These are phyloP conservation scores for Trichophyton rubrum DNA, from an alignment of 2,329 filamentous ascomycete genomes.

Conservation along the genomic window DNA sequence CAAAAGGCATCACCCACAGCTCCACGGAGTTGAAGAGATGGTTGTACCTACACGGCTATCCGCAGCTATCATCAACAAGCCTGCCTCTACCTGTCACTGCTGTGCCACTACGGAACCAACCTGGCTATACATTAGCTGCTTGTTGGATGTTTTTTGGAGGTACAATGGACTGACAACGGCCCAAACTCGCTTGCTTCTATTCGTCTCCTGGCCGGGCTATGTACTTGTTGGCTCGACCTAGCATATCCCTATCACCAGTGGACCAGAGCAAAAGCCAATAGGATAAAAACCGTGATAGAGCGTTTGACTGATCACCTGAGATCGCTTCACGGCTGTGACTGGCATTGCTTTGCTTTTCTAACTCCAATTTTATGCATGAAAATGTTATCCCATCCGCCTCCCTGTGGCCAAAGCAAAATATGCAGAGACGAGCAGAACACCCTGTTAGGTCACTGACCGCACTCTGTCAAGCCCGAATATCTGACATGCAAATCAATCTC, in stretches of 20 bases:
- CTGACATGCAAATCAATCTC: neutral
- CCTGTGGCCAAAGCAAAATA: neutral
- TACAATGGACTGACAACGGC: neutral
- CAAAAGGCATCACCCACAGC: neutral
- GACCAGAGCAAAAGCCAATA: neutral
- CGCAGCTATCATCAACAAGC: neutral
- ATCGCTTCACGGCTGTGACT: no score
- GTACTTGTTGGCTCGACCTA: neutral
- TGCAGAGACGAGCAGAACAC: neutral
- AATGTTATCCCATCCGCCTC: neutral
- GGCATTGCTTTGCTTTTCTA: neutral
- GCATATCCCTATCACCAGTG: neutral
- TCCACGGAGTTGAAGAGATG: neutral
- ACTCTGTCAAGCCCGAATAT: neutral
- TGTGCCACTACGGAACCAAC: neutral
- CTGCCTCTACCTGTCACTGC: neutral
- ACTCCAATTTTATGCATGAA: neutral
- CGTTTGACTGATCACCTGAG: no score
- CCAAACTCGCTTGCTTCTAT: conserved; percentile 1
- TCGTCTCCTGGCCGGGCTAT: neutral
- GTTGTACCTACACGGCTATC: neutral
- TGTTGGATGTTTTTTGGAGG: neutral
- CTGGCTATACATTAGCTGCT: neutral
- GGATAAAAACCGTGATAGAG: no score
- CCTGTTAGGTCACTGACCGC: neutral